Conservation (phyloP, 2,329 filamentous ascomycete genomes). For the Cercospora sp. region DNA sequence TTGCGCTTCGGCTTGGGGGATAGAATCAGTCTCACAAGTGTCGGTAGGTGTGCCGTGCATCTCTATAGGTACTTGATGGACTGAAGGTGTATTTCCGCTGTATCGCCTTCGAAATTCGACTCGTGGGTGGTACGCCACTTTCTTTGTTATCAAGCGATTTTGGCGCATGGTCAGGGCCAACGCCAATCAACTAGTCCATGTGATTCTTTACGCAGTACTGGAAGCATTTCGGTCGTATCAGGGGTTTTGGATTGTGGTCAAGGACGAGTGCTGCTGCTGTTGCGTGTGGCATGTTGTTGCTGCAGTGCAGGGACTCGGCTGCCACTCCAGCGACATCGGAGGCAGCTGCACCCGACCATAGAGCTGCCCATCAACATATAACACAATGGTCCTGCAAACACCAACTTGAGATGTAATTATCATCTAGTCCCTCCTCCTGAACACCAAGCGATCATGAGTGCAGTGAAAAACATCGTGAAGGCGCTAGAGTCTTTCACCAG, state of each 20-base stretch:
- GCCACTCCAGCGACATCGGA: constrained; percentile 2
- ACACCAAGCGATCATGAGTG: constrained; percentile 15
- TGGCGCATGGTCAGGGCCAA: neutral
- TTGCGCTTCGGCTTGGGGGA: neutral
- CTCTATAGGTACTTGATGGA: neutral
- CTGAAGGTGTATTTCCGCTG: too few species aligned
- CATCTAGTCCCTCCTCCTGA: neutral
- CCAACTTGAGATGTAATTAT: neutral
- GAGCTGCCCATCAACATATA: neutral
- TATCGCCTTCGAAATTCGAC: too few species aligned
- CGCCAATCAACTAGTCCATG: neutral
- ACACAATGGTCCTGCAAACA: neutral
- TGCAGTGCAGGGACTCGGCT: neutral
- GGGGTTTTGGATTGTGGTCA: neutral
- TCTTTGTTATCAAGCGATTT: neutral
- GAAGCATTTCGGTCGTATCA: neutral
- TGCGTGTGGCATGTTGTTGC: neutral
- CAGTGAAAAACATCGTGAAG: constrained; percentile 25
- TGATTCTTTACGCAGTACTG: neutral
- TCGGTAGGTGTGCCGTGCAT: neutral
- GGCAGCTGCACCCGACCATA: neutral
- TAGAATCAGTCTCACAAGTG: neutral
- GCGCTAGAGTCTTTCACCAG: constrained; percentile 31
- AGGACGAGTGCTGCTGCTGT: neutral
- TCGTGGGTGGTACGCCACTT: too few species aligned